Conservation (phyloP, 75 land plant species). For the Pinus albicaulis region DNA sequence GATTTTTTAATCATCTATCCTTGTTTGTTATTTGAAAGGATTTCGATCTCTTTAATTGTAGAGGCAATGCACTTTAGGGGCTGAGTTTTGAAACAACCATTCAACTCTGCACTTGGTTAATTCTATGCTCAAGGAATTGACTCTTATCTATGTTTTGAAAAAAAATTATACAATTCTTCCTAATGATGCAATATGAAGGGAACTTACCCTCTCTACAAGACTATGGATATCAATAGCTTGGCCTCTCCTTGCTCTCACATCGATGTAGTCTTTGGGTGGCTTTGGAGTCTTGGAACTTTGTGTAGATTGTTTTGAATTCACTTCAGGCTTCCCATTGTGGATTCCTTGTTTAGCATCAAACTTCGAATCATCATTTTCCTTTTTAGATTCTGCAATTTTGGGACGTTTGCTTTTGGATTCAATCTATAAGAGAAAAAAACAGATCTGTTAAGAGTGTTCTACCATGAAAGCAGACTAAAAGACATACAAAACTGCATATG, state of each 20-base stretch:
- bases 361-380: background rate
- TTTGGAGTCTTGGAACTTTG: slow-evolving; percentile 20
- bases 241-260: slow-evolving; percentile 17
- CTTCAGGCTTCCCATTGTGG: background rate
- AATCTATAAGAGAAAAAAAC: background rate
- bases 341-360: background rate
- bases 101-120: background rate
- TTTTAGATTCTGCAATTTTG: background rate
- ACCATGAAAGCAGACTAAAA: background rate
- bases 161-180: no score
- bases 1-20: no score
- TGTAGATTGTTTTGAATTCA: background rate
- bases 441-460: background rate
- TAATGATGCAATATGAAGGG: no score
- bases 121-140: background rate
- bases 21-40: no score
- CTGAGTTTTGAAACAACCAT: background rate
- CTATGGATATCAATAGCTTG: slow-evolving; percentile 29
- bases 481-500: background rate
- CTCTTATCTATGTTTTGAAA: background rate
- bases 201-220: slow-evolving; percentile 21
- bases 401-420: slow-evolving; percentile 27
- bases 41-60: background rate
- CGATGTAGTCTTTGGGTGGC: slow-evolving; percentile 12
- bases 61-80: background rate